Percentiles rank a stretch among this genome's conserved stretches.
Conservation (phyloP, 2,329 filamentous ascomycete genomes). For the Pseudogymnoascus sp. region DNA sequence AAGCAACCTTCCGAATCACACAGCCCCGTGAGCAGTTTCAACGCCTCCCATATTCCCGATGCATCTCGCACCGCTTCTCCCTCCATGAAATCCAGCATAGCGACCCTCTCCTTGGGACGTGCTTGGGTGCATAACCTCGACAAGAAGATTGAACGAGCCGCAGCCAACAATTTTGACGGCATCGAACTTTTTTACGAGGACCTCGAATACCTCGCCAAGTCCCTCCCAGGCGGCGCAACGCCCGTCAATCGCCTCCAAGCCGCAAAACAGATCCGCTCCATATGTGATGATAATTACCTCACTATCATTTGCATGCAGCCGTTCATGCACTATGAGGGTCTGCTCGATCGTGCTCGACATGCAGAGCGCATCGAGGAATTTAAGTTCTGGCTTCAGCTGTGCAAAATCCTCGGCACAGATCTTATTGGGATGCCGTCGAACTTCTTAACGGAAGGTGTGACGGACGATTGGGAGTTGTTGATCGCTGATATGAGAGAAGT, state of each 20-base stretch:
- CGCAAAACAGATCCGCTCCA: conserved; percentile 44
- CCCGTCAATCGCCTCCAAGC: conserved; percentile 43
- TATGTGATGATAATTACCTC: conserved; percentile 49
- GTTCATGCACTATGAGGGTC: conserved; percentile 42
- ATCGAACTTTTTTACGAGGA: conserved; percentile 76
- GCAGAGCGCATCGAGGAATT: background rate
- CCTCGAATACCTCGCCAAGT: conserved; percentile 49
- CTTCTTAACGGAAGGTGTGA: conserved; percentile 35
- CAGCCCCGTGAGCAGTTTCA: conserved; percentile 1
- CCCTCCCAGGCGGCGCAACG: conserved; percentile 22
- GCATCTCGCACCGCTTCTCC: background rate
- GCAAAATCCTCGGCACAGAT: conserved; percentile 28
- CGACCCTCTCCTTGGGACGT: conserved; percentile 43
- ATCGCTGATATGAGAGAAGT: conserved; percentile 53
- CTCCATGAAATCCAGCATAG: conserved; percentile 6
- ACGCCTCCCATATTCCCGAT: background rate
- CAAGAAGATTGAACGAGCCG: conserved; percentile 60
- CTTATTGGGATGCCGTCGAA: conserved; percentile 60
- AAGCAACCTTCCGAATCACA: background rate
- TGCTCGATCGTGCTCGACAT: conserved; percentile 57
- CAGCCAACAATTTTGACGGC: conserved; percentile 54
- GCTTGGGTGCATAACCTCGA: conserved; percentile 59
- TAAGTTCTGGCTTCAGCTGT: background rate
- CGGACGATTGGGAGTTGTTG: conserved; percentile 45
- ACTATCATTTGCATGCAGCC: conserved; percentile 38